Base-by-base conservation (phyloP, 768 basidiomycete species). In the Antrodiella citrinella region DNA sequence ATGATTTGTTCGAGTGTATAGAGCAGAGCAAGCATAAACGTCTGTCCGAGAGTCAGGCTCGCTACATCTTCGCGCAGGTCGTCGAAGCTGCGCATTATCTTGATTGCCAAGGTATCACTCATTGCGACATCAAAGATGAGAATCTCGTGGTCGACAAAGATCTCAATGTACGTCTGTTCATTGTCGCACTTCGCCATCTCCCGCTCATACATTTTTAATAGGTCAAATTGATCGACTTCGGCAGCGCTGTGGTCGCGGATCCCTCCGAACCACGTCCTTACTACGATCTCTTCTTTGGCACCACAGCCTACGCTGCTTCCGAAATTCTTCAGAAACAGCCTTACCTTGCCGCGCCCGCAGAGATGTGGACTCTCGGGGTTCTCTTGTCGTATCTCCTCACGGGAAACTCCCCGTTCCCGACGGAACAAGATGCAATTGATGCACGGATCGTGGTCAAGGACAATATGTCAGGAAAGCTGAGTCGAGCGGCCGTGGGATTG, bases 121-220 rank as follows among this genome's bases (percentile, higher is more conserved):
- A 99, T 65, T 85, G 95, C 38, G 95, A 99, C 64, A 83, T 99
- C 59, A 99, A 99, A 64, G 95, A 97, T 49, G 95, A 99, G 66
- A 99, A 99, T 61, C 66, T 93, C 44, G 80, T 91, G 47, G 81
- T 91, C 26, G 87, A 88, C 67, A 71, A 68, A 64, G 69, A 86
- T 54, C 73, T 89, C 54, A 85, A 78, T 70, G 86, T 84, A 60
- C 52, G 69, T 51, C 25, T 30, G 40, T n/a, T 26, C 22, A 35
- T n/a, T 44, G 4, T 26, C 30, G 20, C 30, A 15, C 30, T 35
- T 12, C 22, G 43, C 20, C 48, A 41, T 38, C n/a, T 30, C n/a
- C 22, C 30, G 22, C 47, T 55, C 11, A 50, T 35, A 10, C 10
- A 10, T 39, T 44, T 40, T 35, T 51, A 53, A 35, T 63, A 91